Evolutionary conservation across 208 protist species (phyloP).

Genomic region (Perkinsela sp.): DNA sequence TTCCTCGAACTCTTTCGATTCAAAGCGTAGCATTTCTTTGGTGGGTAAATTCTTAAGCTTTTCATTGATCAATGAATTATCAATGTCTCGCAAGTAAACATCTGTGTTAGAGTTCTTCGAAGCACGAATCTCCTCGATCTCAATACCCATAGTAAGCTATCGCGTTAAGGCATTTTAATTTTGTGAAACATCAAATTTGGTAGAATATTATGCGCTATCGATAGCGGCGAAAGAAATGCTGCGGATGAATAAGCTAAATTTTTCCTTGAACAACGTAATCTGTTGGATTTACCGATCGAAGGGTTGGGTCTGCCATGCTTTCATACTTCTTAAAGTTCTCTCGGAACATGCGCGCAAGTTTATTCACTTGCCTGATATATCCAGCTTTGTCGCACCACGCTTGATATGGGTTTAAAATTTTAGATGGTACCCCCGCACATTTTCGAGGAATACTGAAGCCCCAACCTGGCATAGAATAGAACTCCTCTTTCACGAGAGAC

Average conservation of each 20-base stretch:
- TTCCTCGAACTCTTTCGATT: background rate
- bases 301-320: background rate
- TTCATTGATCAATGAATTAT: background rate
- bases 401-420: conserved; percentile 60
- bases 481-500: conserved; percentile 31
- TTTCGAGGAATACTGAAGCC: conserved; percentile 51
- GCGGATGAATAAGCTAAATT: conserved; percentile 1
- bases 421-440: conserved; percentile 28
- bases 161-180: no score
- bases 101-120: background rate
- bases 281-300: background rate
- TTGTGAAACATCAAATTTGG: no score
- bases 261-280: background rate
- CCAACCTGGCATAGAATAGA: conserved; percentile 42
- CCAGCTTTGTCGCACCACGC: conserved; percentile 50
- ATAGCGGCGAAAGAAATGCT: no score
- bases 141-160: no score
- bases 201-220: no score
- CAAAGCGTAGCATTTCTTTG: background rate
- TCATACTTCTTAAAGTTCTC: conserved; percentile 45
- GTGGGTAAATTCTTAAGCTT: background rate
- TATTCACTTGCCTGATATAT: conserved; percentile 37
- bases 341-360: conserved; percentile 66
- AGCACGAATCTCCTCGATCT: background rate
- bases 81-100: background rate